phyloP scores from a whole-genome alignment of 805 yeast species.

The Tetrapisispora arboricola region DNA sequence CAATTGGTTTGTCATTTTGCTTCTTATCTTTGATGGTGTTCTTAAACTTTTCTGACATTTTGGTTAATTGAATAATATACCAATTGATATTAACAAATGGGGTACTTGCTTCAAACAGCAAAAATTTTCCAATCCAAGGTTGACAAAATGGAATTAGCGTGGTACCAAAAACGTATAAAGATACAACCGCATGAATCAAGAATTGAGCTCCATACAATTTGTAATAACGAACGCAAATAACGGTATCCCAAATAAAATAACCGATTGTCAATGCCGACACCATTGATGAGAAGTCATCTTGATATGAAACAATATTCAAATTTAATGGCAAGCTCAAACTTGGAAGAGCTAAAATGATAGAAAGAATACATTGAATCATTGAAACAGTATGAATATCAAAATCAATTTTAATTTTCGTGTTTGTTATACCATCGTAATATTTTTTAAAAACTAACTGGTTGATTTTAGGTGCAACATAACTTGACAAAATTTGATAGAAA shows the following conservation, averaged over 20 bases:
- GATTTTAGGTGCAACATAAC: conserved; percentile 38
- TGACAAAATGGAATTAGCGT: conserved; percentile 66
- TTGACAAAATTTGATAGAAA: conserved; percentile 49
- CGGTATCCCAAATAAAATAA: conserved; percentile 82
- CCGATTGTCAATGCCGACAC: conserved; percentile 66
- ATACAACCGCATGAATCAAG: conserved; percentile 71
- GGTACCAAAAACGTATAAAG: conserved; percentile 44
- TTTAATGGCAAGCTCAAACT: conserved; percentile 43
- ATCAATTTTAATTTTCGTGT: conserved; percentile 45
- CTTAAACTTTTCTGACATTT: not conserved
- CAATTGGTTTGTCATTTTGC: not conserved
- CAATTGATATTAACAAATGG: conserved; percentile 91
- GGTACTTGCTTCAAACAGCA: conserved; percentile 78
- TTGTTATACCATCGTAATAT: conserved; percentile 40
- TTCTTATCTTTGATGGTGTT: not conserved
- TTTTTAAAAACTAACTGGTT: conserved; percentile 42
- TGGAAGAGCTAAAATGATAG: conserved; percentile 52
- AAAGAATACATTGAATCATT: conserved; percentile 67
- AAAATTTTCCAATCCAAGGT: conserved; percentile 71
- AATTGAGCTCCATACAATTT: conserved; percentile 70
- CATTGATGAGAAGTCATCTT: conserved; percentile 67
- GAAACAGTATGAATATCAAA: conserved; percentile 90
- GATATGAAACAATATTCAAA: conserved; percentile 49
- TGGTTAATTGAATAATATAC: conserved; percentile 30
- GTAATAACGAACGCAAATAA: conserved; percentile 53